phyloP scores from a whole-genome alignment of 164 flowering plant species.

The Protea cynaroides region DNA sequence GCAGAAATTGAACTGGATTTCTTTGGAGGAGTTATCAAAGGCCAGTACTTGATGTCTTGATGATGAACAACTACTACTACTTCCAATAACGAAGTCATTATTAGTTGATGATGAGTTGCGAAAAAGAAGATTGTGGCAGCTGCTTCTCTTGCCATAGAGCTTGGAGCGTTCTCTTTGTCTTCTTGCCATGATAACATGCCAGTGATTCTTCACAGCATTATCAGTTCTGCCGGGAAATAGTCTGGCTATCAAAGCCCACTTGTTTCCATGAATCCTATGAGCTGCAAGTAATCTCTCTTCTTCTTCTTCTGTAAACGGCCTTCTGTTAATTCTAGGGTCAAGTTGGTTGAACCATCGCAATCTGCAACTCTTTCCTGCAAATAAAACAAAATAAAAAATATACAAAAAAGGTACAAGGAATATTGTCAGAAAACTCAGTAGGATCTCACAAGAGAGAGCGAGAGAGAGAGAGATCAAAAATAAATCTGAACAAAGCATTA shows the following conservation, averaged over 20 bases:
- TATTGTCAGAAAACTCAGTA: neutral
- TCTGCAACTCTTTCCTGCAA: constrained; percentile 80
- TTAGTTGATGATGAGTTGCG: constrained; percentile 9
- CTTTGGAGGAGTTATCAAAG: constrained; percentile 14
- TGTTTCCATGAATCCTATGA: constrained; percentile 73
- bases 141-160: constrained; percentile 39
- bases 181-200: constrained; percentile 92
- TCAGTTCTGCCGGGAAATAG: constrained; percentile 85
- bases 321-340: constrained; percentile 80
- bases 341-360: constrained; percentile 92
- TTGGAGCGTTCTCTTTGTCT: constrained; percentile 62
- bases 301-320: constrained; percentile 74
- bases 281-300: constrained; percentile 70
- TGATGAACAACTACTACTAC: constrained; percentile 14
- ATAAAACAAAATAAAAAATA: neutral
- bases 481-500: neutral
- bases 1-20: constrained; percentile 16
- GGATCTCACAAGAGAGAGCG: neutral
- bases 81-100: constrained; percentile 7
- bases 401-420: neutral
- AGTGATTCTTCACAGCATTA: constrained; percentile 87
- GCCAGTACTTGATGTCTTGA: constrained; percentile 13
- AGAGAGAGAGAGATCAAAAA: neutral
- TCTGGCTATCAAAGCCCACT: constrained; percentile 78
- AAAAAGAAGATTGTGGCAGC: constrained; percentile 20